Evolutionary conservation across 2,329 filamentous ascomycete species (phyloP).

Genomic region (Colletotrichum shisoi): DNA sequence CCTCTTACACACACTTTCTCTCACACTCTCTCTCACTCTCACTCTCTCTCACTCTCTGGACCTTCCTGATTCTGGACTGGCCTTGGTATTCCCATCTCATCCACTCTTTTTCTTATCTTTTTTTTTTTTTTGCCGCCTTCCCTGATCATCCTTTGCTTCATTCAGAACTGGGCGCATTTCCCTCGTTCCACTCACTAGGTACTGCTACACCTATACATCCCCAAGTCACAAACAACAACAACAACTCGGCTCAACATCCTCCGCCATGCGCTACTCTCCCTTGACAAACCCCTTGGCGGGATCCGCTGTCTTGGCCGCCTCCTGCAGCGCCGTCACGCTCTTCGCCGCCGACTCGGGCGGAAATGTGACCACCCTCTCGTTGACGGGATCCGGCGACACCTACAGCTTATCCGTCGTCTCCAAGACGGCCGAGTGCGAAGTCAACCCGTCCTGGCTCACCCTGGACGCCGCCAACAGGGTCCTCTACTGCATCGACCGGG

Average conservation of each 20-base stretch:
- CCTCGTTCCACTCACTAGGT: neutral
- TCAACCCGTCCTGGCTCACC: constrained; percentile 38
- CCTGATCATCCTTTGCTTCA: constrained; percentile 3
- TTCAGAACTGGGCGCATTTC: constrained; percentile 10
- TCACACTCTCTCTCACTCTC: too few species aligned
- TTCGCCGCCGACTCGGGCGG: constrained; percentile 40
- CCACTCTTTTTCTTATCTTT: constrained; percentile 4
- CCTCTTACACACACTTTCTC: too few species aligned
- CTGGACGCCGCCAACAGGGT: constrained; percentile 36
- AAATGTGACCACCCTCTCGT: constrained; percentile 40
- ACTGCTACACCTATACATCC: neutral
- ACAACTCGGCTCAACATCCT: constrained; percentile 20
- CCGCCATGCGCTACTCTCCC: constrained; percentile 22
- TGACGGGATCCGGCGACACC: constrained; percentile 28
- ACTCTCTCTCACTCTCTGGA: neutral
- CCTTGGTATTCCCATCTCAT: neutral
- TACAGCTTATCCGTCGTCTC: constrained; percentile 37
- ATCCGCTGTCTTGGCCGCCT: constrained; percentile 22
- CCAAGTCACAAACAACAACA: too few species aligned
- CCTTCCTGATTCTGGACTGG: constrained; percentile 12
- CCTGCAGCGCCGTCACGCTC: constrained; percentile 38
- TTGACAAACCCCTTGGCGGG: constrained; percentile 29
- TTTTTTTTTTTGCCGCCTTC: too few species aligned
- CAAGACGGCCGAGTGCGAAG: constrained; percentile 38
- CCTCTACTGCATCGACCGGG: constrained; percentile 38